Conservation (phyloP, 106 monocot genomes). For the Phalaenopsis aphrodite region DNA sequence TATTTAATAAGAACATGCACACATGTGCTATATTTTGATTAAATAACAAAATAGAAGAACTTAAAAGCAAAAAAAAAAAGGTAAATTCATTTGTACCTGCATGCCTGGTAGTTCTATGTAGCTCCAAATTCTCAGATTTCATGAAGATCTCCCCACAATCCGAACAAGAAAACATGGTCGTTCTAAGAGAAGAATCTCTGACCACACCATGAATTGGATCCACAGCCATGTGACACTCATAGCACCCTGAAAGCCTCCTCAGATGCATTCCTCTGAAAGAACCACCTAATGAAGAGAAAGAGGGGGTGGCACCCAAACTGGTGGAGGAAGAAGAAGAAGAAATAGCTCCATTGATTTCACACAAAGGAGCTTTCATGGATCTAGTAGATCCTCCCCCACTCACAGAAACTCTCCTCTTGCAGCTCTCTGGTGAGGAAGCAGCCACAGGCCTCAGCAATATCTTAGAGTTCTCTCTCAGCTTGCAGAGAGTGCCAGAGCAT, state of each 20-base stretch:
- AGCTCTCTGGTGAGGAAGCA: slow-evolving; percentile 8
- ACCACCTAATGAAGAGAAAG: slow-evolving; percentile 54
- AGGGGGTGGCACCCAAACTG: background rate
- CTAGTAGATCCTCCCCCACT: slow-evolving; percentile 7
- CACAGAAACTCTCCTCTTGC: slow-evolving; percentile 13
- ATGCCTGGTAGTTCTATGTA: slow-evolving; percentile 62
- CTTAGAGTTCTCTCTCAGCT: slow-evolving; percentile 23
- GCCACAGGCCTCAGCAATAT: slow-evolving; percentile 8
- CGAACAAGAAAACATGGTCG: slow-evolving; percentile 41
- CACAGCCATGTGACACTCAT: slow-evolving; percentile 52
- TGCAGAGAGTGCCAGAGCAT: slow-evolving; percentile 54
- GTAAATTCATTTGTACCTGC: slow-evolving; percentile 37
- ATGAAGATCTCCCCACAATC: slow-evolving; percentile 78
- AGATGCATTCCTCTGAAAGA: slow-evolving; percentile 72
- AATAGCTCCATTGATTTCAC: slow-evolving; percentile 23
- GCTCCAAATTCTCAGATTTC: slow-evolving; percentile 69
- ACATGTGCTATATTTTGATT: background rate
- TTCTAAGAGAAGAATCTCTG: slow-evolving; percentile 48
- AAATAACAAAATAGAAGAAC: background rate
- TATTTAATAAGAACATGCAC: too few species aligned
- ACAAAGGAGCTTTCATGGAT: slow-evolving; percentile 22
- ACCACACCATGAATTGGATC: slow-evolving; percentile 40
- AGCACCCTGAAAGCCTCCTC: slow-evolving; percentile 75
- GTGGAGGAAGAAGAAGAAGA: slow-evolving; percentile 14
- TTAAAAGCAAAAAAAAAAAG: background rate